Evolutionary conservation across 768 basidiomycete species (phyloP).

Genomic region (Suillus spraguei): DNA sequence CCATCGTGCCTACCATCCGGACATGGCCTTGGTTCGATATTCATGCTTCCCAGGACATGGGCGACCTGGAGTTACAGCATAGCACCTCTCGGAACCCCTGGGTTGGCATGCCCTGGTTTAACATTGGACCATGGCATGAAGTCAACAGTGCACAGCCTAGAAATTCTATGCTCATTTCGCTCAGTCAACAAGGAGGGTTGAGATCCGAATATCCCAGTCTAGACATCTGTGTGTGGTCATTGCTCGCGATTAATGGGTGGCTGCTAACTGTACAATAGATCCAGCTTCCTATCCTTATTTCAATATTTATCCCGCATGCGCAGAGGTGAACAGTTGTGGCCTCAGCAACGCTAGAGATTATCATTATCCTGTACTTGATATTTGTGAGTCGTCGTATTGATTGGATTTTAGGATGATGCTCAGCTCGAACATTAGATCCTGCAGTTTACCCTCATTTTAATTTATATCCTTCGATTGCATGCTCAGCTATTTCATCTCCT

Average conservation of each 20-base stretch:
- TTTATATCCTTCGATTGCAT: conserved; percentile 36
- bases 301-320: conserved; percentile 39
- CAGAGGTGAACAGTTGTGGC: background rate
- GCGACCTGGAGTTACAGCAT: background rate
- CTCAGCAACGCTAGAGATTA: conserved; percentile 18
- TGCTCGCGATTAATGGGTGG: background rate
- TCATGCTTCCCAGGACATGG: background rate
- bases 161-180: background rate
- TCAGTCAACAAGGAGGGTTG: conserved; percentile 13
- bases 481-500: conserved; percentile 8
- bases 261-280: conserved; percentile 34
- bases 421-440: conserved; percentile 33
- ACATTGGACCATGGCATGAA: conserved; percentile 37
- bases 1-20: background rate
- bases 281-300: conserved; percentile 44
- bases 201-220: conserved; percentile 26
- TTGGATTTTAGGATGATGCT: background rate
- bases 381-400: conserved; percentile 9
- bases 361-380: conserved; percentile 29
- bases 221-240: conserved; percentile 30
- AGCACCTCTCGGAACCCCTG: conserved; percentile 13
- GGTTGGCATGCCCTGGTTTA: conserved; percentile 26
- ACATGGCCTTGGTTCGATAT: conserved; percentile 9
- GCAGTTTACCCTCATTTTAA: conserved; percentile 43
- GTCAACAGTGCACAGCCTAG: conserved; percentile 7